Evolutionary conservation across 805 yeast species (phyloP).

Genomic region (Tetrapisispora iriomotensis): DNA sequence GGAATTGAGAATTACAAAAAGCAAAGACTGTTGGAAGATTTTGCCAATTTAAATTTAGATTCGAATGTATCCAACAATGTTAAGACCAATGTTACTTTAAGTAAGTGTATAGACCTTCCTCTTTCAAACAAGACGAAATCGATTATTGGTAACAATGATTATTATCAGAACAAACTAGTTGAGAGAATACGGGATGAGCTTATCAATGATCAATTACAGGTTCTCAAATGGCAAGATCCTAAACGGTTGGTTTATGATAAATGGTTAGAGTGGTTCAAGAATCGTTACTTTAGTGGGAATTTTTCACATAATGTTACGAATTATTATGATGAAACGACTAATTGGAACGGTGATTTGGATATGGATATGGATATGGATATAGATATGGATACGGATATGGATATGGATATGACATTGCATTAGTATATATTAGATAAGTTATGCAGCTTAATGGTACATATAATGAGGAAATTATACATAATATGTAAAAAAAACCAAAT

Average conservation of each 20-base stretch:
- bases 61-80: no score
- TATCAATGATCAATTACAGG: constrained; percentile 16
- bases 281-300: not conserved
- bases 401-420: not conserved
- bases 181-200: constrained; percentile 3
- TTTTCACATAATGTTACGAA: no score
- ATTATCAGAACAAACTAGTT: not conserved
- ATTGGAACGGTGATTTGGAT: constrained; percentile 3
- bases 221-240: constrained; percentile 24
- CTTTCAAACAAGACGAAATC: constrained; percentile 4
- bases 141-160: not conserved
- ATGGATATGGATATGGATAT: not conserved
- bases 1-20: constrained; percentile 28
- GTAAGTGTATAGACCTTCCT: no score
- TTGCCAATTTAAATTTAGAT: constrained; percentile 25
- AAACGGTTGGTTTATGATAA: constrained; percentile 11
- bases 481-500: no score
- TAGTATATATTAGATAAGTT: no score
- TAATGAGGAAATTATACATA: no score
- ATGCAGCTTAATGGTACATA: no score
- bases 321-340: no score
- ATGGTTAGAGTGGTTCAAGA: constrained; percentile 26
- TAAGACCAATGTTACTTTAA: no score
- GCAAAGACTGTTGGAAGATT: constrained; percentile 24
- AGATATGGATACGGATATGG: not conserved